Conservation (phyloP, 176 grass and related monocot genomes). For the Juncus effusus region DNA sequence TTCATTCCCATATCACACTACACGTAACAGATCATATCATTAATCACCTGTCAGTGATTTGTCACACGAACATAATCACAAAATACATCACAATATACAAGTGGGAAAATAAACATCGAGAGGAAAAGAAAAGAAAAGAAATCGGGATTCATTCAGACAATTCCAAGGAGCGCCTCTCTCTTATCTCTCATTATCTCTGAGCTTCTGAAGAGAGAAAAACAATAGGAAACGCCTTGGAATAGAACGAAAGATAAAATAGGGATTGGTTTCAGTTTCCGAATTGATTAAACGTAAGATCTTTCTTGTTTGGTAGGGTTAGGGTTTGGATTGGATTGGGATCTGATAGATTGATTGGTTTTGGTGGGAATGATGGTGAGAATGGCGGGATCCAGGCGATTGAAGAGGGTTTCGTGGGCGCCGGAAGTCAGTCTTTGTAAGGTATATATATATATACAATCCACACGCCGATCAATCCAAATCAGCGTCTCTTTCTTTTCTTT, state of each 20-base stretch:
- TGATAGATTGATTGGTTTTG: conserved; percentile 33
- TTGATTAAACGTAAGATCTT: no score
- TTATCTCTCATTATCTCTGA: background rate
- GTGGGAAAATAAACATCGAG: no score
- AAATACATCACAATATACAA: no score
- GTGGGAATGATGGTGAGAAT: conserved; percentile 7
- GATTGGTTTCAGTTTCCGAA: no score
- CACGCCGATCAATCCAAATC: conserved; percentile 25
- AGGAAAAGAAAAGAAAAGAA: no score
- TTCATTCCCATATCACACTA: no score
- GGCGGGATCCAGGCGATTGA: conserved; percentile 51
- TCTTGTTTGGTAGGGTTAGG: conserved; percentile 19
- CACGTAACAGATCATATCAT: no score
- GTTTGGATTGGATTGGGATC: conserved; percentile 32
- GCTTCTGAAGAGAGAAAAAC: conserved; percentile 5
- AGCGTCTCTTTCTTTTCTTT: conserved; percentile 16
- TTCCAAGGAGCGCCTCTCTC: conserved; percentile 27
- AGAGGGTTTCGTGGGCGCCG: conserved; percentile 80
- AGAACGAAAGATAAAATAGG: no score
- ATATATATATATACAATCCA: conserved; percentile 36
- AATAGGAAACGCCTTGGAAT: conserved; percentile 10
- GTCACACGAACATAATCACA: no score
- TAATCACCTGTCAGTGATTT: no score
- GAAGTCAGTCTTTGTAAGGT: conserved; percentile 78
- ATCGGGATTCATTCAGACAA: no score